These are phyloP conservation scores for Jatropha multifida DNA, from an alignment of 441 rosid genomes.

Conservation along the genomic window DNA sequence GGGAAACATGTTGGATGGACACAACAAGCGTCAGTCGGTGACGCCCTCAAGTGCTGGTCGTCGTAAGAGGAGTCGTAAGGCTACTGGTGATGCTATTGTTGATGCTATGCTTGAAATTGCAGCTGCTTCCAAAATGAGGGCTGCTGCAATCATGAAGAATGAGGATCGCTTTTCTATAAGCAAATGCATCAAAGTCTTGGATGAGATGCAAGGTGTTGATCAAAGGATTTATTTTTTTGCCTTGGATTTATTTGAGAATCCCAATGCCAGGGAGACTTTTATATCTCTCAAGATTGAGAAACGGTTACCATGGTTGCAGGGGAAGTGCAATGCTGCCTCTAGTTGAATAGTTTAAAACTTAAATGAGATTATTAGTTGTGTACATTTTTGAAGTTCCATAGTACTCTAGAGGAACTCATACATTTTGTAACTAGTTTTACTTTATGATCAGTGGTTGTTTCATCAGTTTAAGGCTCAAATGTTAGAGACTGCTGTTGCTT, in stretches of 20 bases:
- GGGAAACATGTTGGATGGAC: slow-evolving; percentile 51
- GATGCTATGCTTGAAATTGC: slow-evolving; percentile 93
- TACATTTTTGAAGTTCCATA: slow-evolving; percentile 19
- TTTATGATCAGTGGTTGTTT: slow-evolving; percentile 24
- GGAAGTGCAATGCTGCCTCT: slow-evolving; percentile 53
- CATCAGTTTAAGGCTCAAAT: slow-evolving; percentile 21
- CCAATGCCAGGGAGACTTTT: slow-evolving; percentile 64
- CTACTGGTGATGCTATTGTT: slow-evolving; percentile 80
- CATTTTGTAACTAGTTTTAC: slow-evolving; percentile 34
- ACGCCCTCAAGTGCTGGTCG: slow-evolving; percentile 52
- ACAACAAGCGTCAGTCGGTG: slow-evolving; percentile 45
- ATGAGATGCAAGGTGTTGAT: slow-evolving; percentile 86
- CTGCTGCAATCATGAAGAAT: slow-evolving; percentile 60
- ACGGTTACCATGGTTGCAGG: slow-evolving; percentile 71
- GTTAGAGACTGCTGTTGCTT: slow-evolving; percentile 16
- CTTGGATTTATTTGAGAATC: slow-evolving; percentile 81
- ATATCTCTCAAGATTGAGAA: slow-evolving; percentile 71
- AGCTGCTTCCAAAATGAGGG: slow-evolving; percentile 81
- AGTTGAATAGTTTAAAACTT: slow-evolving; percentile 21
- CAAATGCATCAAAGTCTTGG: slow-evolving; percentile 80
- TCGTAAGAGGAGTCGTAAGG: slow-evolving; percentile 70
- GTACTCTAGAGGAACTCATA: slow-evolving; percentile 14
- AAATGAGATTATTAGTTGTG: slow-evolving; percentile 15
- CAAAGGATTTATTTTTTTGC: slow-evolving; percentile 68
- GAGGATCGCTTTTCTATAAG: slow-evolving; percentile 78